phyloP scores from a whole-genome alignment of 2,329 filamentous ascomycete species.

The Fusarium scirpi region DNA sequence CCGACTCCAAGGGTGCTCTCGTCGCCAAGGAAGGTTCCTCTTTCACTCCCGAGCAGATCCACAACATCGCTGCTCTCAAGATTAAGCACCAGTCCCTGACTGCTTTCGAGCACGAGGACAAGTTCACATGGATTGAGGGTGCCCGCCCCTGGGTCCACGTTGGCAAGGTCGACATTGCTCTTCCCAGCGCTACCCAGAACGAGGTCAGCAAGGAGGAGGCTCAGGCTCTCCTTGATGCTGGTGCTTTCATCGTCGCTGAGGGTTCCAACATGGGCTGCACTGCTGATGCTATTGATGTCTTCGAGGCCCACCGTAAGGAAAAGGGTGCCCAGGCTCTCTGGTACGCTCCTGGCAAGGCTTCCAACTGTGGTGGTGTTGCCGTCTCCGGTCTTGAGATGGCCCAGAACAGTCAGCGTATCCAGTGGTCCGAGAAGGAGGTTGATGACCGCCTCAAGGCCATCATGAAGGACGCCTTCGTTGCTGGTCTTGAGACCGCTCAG shows the following conservation, averaged over 20 bases:
- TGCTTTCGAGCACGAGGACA: constrained; percentile 72
- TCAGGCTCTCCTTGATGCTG: constrained; percentile 79
- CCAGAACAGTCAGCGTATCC: constrained; percentile 90
- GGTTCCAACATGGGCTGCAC: constrained; percentile 99
- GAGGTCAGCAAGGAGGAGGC: constrained; percentile 95
- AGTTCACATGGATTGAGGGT: constrained; percentile 88
- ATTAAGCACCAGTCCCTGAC: constrained; percentile 85
- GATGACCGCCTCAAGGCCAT: constrained; percentile 91
- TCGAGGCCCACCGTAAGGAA: constrained; percentile 81
- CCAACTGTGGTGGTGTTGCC: constrained; percentile 97
- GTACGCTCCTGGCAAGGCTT: constrained; percentile 97
- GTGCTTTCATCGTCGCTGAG: constrained; percentile 89
- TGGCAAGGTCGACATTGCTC: constrained; percentile 88
- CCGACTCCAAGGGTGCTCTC: constrained; percentile 88
- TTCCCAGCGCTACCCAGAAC: constrained; percentile 96
- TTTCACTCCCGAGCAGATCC: constrained; percentile 84
- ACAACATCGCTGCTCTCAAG: constrained; percentile 86
- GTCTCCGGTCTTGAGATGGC: constrained; percentile 99
- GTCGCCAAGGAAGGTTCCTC: constrained; percentile 76
- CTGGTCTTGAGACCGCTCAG: constrained; percentile 88
- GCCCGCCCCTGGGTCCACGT: constrained; percentile 93
- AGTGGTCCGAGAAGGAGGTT: constrained; percentile 90
- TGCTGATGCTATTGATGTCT: constrained; percentile 92
- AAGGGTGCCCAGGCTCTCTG: constrained; percentile 80
- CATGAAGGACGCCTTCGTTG: constrained; percentile 94